Conservation (phyloP, 208 protist genomes). For the Crithidia bombi region DNA sequence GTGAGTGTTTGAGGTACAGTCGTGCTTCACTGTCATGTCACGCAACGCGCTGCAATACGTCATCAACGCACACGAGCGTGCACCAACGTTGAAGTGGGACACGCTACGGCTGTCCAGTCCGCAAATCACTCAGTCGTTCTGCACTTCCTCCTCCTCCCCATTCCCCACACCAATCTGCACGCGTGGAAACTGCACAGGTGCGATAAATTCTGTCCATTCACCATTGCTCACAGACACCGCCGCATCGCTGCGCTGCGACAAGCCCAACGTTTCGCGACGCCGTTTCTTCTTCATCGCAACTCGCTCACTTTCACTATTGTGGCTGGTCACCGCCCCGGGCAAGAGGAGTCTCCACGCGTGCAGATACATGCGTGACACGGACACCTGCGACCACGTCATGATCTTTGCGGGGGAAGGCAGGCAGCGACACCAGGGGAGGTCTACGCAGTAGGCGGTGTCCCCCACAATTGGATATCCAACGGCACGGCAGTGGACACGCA, state of each 20-base stretch:
- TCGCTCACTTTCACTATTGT: slow-evolving; percentile 37
- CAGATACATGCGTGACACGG: slow-evolving; percentile 71
- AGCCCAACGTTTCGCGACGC: slow-evolving; percentile 52
- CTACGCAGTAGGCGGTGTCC: slow-evolving; percentile 63
- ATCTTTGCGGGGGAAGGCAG: not conserved
- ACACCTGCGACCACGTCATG: not conserved
- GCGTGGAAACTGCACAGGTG: slow-evolving; percentile 16
- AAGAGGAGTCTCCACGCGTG: slow-evolving; percentile 77
- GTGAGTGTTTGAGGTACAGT: too few species aligned
- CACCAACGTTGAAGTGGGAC: too few species aligned
- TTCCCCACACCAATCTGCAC: not conserved
- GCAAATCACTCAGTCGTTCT: not conserved
- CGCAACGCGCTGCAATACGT: too few species aligned
- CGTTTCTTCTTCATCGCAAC: slow-evolving; percentile 62
- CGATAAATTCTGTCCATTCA: slow-evolving; percentile 57
- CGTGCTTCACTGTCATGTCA: too few species aligned
- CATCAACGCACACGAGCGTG: too few species aligned
- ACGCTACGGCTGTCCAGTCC: too few species aligned
- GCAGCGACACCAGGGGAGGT: slow-evolving; percentile 26
- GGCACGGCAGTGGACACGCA: slow-evolving; percentile 83
- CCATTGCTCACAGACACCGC: slow-evolving; percentile 1
- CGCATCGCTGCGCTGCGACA: slow-evolving; percentile 26
- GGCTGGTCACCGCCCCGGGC: slow-evolving; percentile 31
- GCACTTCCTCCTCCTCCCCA: too few species aligned
- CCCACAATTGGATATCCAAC: slow-evolving; percentile 89